Base-by-base conservation (phyloP, 1,284 basidiomycete species). In the Rhizoctonia solani region DNA sequence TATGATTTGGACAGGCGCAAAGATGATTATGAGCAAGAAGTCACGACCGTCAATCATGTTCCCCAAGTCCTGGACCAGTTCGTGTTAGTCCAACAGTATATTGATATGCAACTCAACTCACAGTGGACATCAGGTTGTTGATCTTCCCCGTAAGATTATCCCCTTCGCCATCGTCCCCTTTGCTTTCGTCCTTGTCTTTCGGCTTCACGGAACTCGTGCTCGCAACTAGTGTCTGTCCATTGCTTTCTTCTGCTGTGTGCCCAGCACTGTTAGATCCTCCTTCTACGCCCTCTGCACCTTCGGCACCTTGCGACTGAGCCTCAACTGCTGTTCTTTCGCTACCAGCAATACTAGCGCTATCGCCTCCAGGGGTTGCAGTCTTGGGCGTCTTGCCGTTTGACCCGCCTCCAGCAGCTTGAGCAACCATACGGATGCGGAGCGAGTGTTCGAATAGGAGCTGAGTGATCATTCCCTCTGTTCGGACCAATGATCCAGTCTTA, bases 391-490 rank as follows among this genome's bases (percentile, higher is more conserved):
- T 21, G 41, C n/a, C 21, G 34, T n/a, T 16, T 34, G 61, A 34
- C 32, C 61, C n/a, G 30, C 37, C 49, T 30, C 32, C 58, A 71
- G 69, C 1, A 72, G 52, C 9, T 29, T 44, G 16, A 66, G 67
- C 70, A 72, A 39, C 61, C 55, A 70, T 39, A 5, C 69, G 67
- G 25, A 71, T 70, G 41, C 65, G 54, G n/a, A 71, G 58, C 4
- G 70, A 37, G 54, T 70, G 70, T 21, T 71, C 69, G 21, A 71
- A 71, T 9, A 71, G 50, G 23, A 71, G 50, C 42, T 71, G 69
- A 32, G 70, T 69, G 56, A 71, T 34, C 30, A 71, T 54, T 8
- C 55, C 65, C 50, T 71, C 70, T 9, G 54, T 54, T n/a, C 68
- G 67, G 19, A 71, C 68, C 9, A 67, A 30, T 3, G 68, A 41